Evolutionary conservation across 1,139 yeast genomes (phyloP), one percentile per base, ranked within the genome.

Genomic region (Blastobotrys capitulatus): DNA sequence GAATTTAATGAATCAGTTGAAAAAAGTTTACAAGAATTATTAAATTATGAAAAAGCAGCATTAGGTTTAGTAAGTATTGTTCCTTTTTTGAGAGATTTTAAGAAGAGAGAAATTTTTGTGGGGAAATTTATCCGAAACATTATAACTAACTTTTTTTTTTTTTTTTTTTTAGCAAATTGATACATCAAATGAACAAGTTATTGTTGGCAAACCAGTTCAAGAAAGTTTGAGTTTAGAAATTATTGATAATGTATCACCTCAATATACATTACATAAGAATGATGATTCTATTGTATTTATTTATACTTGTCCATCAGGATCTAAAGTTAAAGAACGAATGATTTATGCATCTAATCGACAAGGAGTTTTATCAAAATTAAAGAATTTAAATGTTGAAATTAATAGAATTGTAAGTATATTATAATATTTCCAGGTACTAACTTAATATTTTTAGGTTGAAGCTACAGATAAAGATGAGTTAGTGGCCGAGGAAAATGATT

Each of bases 271-370:
- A 20, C 79, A 76, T 62, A 47, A 47, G 41, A 20, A 26, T 18
- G 29, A 22, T 13, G 49, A 47, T 39, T 40, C 46, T 19, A 38
- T 42, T 29, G 78, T 77, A 32, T 88, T 92, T 64, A 79, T 90
- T 37, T 88, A 88, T 63, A 77, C 92, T 6, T 90, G 97, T 66
- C 97, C 98, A 2, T 80, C 94, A 0, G 89, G 92, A 1, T 85
- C 96, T 26, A 83, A 83, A 65, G 94, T 92, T 43, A 86, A 84
- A 66, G 95, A 89, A 50, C 78, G 97, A 58, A 92, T 92, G 97
- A 67, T 90, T 43, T 89, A 88, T 62, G 97, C 97, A 1, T 78
- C 96, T 2, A 83, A 83, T 54, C 84, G 89, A 60, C 79, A 77
- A 52, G 86, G 88, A 2, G 77, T 87, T 51, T 27, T 46, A 12